A percentile compares a stretch with the other conserved stretches of the same genome.
These are phyloP conservation scores for Scorias spongiosa DNA, from an alignment of 2,329 filamentous ascomycete species.

Conservation along the genomic window DNA sequence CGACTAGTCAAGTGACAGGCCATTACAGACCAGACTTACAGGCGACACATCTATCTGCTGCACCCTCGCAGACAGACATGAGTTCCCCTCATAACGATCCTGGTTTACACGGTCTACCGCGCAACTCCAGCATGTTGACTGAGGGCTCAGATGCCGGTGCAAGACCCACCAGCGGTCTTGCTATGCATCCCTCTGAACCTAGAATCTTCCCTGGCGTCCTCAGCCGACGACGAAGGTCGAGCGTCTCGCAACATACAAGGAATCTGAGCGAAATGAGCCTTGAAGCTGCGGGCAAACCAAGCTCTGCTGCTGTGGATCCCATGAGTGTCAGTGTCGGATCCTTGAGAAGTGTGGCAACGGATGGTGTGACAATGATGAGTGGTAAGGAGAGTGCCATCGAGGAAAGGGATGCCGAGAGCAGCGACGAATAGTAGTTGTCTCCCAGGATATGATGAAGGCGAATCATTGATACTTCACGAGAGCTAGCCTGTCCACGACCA, in stretches of 20 bases:
- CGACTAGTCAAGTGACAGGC: constrained; percentile 22
- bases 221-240: constrained; percentile 23
- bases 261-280: neutral
- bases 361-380: neutral
- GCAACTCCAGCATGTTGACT: constrained; percentile 15
- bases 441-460: neutral
- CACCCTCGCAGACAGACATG: constrained; percentile 1
- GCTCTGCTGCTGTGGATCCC: neutral
- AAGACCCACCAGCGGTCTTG: constrained; percentile 20
- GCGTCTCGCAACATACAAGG: neutral
- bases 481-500: too few species aligned
- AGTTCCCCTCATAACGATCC: neutral
- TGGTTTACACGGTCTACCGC: constrained; percentile 6
- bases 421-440: neutral
- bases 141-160: neutral
- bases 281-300: neutral
- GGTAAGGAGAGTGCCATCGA: neutral
- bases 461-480: too few species aligned
- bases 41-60: constrained; percentile 4
- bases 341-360: neutral
- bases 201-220: constrained; percentile 59
- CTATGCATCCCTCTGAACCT: constrained; percentile 41
- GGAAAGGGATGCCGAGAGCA: neutral
- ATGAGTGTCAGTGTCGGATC: neutral
- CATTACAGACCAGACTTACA: neutral